Base-by-base conservation (phyloP, 768 basidiomycete species). In the Agrocybe chaxingu region DNA sequence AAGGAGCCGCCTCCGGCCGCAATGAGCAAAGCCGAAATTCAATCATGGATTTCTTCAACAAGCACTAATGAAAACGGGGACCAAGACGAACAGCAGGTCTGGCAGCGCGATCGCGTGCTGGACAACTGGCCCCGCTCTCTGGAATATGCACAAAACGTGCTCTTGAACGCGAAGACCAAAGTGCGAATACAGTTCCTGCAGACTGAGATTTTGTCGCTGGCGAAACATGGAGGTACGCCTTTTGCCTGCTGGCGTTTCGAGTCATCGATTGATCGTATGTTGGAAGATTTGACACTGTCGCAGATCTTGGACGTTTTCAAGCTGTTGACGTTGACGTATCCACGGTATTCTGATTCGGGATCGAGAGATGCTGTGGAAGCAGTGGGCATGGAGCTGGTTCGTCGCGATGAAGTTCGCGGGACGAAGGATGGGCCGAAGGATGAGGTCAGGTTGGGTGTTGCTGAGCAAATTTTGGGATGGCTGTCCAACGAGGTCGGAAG, bases 381-480 rank as follows among this genome's bases (percentile, higher is more conserved):
- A 1, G 76, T 92, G 30, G 82, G 80, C 0, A 76, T 81, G 62
- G 79, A 81, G 42, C 59, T 93, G 48, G 78, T 90, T 13, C 70
- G 71, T 19, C 79, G 79, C 34, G 88, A 92, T 57, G 81, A 84
- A 51, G 51, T 71, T n/a, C 69, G 75, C 8, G 78, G 72, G 8
- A 66, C 67, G 7, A 60, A 67, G 10, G 63, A 71, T 18, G 77
- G 69, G 10, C 59, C 70, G 18, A 58, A 58, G 7, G 71, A 70
- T 29, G 76, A 76, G 51, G 67, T 64, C 13, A 80, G 75, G 55
- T 61, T 83, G 11, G 85, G 85, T 32, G 76, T 89, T 3, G 65
- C 80, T 13, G 85, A 90, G 58, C 79, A 86, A 58, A 77, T 93
- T 11, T 65, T 92, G 33, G 87, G 79, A 38, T 95, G 91, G 90